Evolutionary conservation across 1,284 basidiomycete genomes (phyloP).

Genomic region (Sutorius eximius): DNA sequence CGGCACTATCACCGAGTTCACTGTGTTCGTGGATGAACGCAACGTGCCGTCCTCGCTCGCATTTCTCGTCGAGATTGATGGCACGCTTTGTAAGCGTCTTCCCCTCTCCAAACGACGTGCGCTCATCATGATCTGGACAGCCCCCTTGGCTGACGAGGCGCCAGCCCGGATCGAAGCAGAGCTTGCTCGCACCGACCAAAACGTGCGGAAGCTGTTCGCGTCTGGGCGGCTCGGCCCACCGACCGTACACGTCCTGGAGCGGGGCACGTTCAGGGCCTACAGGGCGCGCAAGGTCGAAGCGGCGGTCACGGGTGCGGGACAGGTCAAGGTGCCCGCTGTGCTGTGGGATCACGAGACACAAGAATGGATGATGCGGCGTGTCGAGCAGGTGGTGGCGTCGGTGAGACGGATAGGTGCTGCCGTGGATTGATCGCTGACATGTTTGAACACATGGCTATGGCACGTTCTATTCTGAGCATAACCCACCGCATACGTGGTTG

Average conservation of each 20-base stretch:
- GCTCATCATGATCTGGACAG: neutral
- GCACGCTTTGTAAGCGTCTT: constrained; percentile 7
- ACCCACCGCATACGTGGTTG: too few relatives aligned
- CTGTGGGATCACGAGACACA: neutral
- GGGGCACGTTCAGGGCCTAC: constrained; percentile 22
- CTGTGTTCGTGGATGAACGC: constrained; percentile 18
- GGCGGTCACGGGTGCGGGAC: constrained; percentile 7
- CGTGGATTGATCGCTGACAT: too few relatives aligned
- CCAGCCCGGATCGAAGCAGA: constrained; percentile 4
- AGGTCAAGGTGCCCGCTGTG: constrained; percentile 6
- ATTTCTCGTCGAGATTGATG: constrained; percentile 23
- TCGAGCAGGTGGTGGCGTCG: neutral
- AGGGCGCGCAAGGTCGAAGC: neutral
- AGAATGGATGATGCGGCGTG: neutral
- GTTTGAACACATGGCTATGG: too few relatives aligned
- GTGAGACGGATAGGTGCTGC: too few relatives aligned
- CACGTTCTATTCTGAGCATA: too few relatives aligned
- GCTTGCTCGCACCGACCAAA: constrained; percentile 7
- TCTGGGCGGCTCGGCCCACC: constrained; percentile 3
- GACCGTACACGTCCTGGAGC: constrained; percentile 15
- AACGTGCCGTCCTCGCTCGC: constrained; percentile 3
- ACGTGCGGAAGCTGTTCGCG: neutral
- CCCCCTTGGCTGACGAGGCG: constrained; percentile 2
- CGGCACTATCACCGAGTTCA: constrained; percentile 18
- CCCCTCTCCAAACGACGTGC: neutral